A percentile compares a stretch with the other conserved stretches of the same genome.
Evolutionary conservation across 2,329 filamentous ascomycete species (phyloP).

Genomic region (Ilyonectria robusta): DNA sequence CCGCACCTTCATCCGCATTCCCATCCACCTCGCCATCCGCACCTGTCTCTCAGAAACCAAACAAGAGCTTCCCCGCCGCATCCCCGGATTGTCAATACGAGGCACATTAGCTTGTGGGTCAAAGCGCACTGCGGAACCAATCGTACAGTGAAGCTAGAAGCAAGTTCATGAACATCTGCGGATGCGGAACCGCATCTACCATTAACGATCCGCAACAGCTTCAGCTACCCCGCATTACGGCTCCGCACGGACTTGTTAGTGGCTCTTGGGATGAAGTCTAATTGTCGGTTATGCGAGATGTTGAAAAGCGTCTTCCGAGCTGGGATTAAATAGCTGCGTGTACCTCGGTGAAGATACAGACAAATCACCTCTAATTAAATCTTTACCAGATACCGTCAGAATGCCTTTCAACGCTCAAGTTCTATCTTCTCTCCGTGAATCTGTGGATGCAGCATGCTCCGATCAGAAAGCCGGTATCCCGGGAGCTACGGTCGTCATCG

Average conservation of each 20-base stretch:
- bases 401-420: slow-evolving; percentile 39
- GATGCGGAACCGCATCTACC: slow-evolving; percentile 22
- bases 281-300: background rate
- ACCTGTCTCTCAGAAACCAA: background rate
- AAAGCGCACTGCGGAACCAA: background rate
- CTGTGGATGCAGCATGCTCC: slow-evolving; percentile 56
- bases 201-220: slow-evolving; percentile 11
- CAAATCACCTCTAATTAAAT: background rate
- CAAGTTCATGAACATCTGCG: slow-evolving; percentile 10
- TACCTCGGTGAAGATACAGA: background rate
- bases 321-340: slow-evolving; percentile 16
- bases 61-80: background rate
- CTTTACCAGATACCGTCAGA: background rate
- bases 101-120: slow-evolving; percentile 4
- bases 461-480: slow-evolving; percentile 59
- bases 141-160: background rate
- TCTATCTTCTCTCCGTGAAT: slow-evolving; percentile 35
- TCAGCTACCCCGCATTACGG: slow-evolving; percentile 28
- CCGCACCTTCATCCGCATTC: background rate
- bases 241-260: slow-evolving; percentile 26
- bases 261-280: too few species aligned
- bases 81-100: background rate
- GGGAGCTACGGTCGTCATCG: slow-evolving; percentile 60
- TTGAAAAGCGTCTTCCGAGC: background rate
- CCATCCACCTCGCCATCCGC: background rate